These are phyloP conservation scores for Lonicera japonica DNA, from an alignment of 129 eudicot species.

Conservation along the genomic window DNA sequence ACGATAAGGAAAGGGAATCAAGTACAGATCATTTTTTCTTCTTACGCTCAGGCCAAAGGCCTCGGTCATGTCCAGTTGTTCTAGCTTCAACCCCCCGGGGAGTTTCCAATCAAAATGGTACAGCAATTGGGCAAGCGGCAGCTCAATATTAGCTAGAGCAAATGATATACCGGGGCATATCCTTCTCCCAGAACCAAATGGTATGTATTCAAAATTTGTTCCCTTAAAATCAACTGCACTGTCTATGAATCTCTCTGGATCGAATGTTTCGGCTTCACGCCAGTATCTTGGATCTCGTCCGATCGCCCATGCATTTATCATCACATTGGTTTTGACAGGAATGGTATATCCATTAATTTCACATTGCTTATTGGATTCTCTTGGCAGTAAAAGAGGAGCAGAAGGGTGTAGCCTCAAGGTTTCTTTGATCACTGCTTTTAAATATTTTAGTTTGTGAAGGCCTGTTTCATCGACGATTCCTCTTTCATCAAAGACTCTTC, in stretches of 20 bases:
- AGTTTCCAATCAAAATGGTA: constrained; percentile 28
- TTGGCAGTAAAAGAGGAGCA: constrained; percentile 5
- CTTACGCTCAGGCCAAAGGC: constrained; percentile 9
- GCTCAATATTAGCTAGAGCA: constrained; percentile 16
- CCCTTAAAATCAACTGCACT: constrained; percentile 11
- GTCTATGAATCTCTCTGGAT: constrained; percentile 20
- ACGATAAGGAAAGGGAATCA: constrained; percentile 11
- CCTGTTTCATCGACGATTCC: not conserved
- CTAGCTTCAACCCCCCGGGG: constrained; percentile 5
- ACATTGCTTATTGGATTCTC: constrained; percentile 5
- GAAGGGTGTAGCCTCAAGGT: constrained; percentile 21
- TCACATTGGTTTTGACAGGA: constrained; percentile 1
- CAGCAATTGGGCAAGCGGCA: constrained; percentile 22
- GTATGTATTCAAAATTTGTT: constrained; percentile 13
- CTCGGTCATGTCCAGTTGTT: constrained; percentile 22
- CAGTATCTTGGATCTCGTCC: constrained; percentile 14
- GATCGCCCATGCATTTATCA: constrained; percentile 15
- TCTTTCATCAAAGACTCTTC: not conserved
- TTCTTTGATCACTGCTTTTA: constrained; percentile 15
- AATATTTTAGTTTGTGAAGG: constrained; percentile 3
- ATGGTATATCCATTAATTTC: constrained; percentile 12
- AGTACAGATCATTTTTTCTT: constrained; percentile 13
- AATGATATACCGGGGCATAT: constrained; percentile 21
- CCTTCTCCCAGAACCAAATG: constrained; percentile 29
- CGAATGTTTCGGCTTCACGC: constrained; percentile 14